A percentile compares a stretch with the other conserved stretches of the same genome.
Conservation (phyloP, 345 rosid genomes). For the Noccaea caerulescens region DNA sequence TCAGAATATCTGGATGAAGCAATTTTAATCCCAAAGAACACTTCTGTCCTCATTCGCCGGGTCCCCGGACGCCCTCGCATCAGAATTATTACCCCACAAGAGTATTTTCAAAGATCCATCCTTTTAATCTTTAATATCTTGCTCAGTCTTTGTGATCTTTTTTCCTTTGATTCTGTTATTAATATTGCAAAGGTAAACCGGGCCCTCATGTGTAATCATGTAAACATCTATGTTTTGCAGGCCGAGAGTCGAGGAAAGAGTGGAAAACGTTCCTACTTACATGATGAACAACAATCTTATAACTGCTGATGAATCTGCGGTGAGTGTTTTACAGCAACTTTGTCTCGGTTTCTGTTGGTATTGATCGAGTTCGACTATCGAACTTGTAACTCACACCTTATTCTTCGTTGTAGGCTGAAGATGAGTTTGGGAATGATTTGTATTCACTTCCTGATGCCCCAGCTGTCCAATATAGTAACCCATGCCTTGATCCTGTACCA, state of each 20-base stretch:
- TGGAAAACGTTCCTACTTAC: constrained; percentile 56
- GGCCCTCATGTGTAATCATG: constrained; percentile 17
- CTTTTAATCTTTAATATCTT: constrained; percentile 46
- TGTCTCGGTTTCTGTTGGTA: background rate
- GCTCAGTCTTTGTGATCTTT: constrained; percentile 1
- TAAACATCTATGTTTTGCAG: constrained; percentile 48
- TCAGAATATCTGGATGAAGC: constrained; percentile 98
- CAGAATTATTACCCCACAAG: constrained; percentile 79
- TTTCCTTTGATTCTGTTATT: background rate
- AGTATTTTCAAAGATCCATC: constrained; percentile 54
- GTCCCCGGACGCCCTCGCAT: constrained; percentile 97
- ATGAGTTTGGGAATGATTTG: constrained; percentile 96
- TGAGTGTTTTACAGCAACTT: constrained; percentile 56
- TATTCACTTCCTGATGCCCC: constrained; percentile 78
- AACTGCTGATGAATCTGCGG: constrained; percentile 57
- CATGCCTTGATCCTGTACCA: constrained; percentile 57
- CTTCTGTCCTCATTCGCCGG: constrained; percentile 93
- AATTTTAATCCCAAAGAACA: constrained; percentile 90
- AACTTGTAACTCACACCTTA: background rate
- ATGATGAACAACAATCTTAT: constrained; percentile 47
- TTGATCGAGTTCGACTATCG: background rate
- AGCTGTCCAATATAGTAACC: constrained; percentile 55
- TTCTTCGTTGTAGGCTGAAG: constrained; percentile 62
- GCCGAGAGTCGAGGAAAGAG: constrained; percentile 60
- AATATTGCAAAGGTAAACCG: no score